Percentiles rank a stretch among this genome's conserved stretches.
phyloP scores from a whole-genome alignment of 768 basidiomycete genomes.

The Cystobasidium tubakii region DNA sequence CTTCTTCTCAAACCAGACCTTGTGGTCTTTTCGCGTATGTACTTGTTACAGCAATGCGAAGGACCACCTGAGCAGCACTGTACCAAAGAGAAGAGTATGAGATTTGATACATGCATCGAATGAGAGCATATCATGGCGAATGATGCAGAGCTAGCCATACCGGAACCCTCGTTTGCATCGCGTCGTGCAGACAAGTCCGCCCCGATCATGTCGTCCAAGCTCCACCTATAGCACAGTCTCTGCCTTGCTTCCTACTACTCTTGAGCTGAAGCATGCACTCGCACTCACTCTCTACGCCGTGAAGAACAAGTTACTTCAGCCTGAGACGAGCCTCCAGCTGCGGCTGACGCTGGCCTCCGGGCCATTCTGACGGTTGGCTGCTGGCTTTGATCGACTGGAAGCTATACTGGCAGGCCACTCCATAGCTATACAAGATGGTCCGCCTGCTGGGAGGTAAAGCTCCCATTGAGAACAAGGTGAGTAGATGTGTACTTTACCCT shows the following conservation, averaged over 20 bases:
- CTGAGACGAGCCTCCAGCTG: not conserved
- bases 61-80: too few relatives aligned
- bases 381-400: not conserved
- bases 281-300: not conserved
- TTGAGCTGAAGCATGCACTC: not conserved
- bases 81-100: too few relatives aligned
- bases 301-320: not conserved
- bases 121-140: too few relatives aligned
- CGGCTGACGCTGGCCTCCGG: not conserved
- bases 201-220: slow-evolving; percentile 1
- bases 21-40: too few relatives aligned
- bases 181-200: too few relatives aligned
- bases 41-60: too few relatives aligned
- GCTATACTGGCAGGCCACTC: too few relatives aligned
- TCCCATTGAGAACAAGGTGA: slow-evolving; percentile 13
- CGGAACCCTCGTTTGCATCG: too few relatives aligned
- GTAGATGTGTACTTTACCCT: too few relatives aligned
- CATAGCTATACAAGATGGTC: not conserved
- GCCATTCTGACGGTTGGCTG: not conserved
- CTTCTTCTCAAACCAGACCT: too few relatives aligned
- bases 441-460: slow-evolving; percentile 9
- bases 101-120: too few relatives aligned
- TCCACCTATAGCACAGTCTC: not conserved
- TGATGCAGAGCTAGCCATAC: too few relatives aligned
- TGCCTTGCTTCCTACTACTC: not conserved